Percentiles rank a stretch among this genome's conserved stretches.
Evolutionary conservation across 139 green algal species (phyloP).

Genomic region (Chlamydomonas sphaeroides): DNA sequence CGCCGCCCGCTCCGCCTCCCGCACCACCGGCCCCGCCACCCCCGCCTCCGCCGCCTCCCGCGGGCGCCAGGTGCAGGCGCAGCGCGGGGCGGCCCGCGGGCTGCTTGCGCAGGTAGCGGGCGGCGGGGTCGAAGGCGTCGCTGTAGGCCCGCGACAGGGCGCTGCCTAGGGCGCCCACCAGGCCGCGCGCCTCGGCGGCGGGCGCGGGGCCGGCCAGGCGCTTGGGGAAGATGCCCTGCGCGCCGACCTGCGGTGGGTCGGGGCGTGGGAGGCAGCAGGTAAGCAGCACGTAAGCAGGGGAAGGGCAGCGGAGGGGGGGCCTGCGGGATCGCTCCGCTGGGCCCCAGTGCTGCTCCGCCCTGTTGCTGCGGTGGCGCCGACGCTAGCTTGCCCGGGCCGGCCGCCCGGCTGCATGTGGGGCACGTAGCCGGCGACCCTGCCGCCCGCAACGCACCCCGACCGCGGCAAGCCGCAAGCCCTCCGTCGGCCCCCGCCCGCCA

Average conservation of each 20-base stretch:
- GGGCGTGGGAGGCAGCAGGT: neutral
- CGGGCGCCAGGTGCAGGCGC: conserved; percentile 9
- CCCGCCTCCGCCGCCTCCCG: neutral
- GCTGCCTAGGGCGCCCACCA: conserved; percentile 46
- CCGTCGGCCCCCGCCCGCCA: too few species aligned
- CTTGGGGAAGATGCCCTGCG: conserved; percentile 32
- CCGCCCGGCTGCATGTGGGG: too few species aligned
- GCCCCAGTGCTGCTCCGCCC: too few species aligned
- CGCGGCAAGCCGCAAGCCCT: too few species aligned
- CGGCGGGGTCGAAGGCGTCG: conserved; percentile 50
- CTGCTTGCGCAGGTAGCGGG: conserved; percentile 38
- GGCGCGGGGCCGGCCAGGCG: neutral
- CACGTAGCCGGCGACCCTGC: too few species aligned
- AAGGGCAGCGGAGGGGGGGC: too few species aligned
- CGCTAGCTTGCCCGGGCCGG: too few species aligned
- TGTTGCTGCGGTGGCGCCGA: too few species aligned
- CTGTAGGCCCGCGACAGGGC: conserved; percentile 16
- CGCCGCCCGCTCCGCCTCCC: too few species aligned
- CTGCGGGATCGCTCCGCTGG: too few species aligned
- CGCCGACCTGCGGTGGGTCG: neutral
- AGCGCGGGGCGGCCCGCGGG: conserved; percentile 12
- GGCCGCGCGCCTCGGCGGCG: neutral
- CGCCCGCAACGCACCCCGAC: too few species aligned
- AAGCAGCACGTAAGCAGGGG: neutral
- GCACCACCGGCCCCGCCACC: too few species aligned